A percentile compares a stretch with the other conserved stretches of the same genome.
These are phyloP conservation scores for Cadophora malorum DNA, from an alignment of 2,329 filamentous ascomycete species.

Conservation along the genomic window DNA sequence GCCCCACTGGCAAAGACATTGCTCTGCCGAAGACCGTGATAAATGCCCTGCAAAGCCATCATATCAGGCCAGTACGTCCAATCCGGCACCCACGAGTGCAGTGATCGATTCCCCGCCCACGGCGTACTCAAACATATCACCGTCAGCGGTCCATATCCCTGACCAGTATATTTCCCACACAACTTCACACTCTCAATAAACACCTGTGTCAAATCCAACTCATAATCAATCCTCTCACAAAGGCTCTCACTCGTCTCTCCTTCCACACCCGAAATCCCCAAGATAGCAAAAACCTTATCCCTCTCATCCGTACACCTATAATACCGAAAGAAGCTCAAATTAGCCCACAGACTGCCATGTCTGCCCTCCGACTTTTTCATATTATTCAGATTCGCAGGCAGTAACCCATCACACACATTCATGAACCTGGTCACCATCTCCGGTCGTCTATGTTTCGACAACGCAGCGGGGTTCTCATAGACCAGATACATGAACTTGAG, in stretches of 20 bases:
- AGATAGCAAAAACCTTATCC: background rate
- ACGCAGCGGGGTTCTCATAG: background rate
- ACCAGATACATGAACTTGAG: slow-evolving; percentile 10
- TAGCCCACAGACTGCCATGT: background rate
- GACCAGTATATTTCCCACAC: background rate
- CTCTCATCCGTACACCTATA: slow-evolving; percentile 8
- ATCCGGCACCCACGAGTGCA: slow-evolving; percentile 1
- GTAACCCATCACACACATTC: slow-evolving; percentile 1
- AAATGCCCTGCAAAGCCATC: background rate
- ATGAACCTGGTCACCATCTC: background rate
- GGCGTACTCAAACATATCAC: slow-evolving; percentile 6
- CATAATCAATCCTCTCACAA: slow-evolving; percentile 1
- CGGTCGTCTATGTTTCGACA: background rate
- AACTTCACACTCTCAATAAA: slow-evolving; percentile 4
- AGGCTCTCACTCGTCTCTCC: background rate
- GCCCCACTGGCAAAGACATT: background rate
- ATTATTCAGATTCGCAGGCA: slow-evolving; percentile 7
- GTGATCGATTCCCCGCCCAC: background rate
- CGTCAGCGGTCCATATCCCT: background rate
- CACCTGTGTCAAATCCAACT: background rate
- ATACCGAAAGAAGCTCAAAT: slow-evolving; percentile 9
- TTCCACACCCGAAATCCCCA: background rate
- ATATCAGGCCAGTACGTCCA: slow-evolving; percentile 6
- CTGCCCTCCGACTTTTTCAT: background rate
- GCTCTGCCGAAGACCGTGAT: background rate